Percentiles rank a stretch among this genome's conserved stretches.
phyloP scores from a whole-genome alignment of 148 eudicot species.

The Cornus kousa region DNA sequence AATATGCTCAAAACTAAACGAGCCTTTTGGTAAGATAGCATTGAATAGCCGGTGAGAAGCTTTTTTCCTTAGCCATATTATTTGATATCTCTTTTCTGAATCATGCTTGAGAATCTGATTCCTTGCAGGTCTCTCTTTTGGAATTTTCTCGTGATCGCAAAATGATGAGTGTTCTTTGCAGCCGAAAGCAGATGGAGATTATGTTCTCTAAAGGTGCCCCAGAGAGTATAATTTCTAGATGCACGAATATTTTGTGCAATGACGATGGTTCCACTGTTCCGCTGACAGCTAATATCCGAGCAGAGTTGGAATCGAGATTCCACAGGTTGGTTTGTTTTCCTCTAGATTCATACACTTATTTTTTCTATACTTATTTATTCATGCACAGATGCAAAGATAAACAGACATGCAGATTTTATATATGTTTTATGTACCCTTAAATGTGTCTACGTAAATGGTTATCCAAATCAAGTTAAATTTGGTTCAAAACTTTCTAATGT shows the following conservation, averaged over 20 bases:
- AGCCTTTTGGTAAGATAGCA: not conserved
- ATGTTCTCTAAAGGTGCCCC: conserved; percentile 99
- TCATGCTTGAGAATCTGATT: conserved; percentile 19
- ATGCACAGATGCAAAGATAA: not conserved
- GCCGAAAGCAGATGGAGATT: conserved; percentile 80
- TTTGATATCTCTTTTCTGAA: not conserved
- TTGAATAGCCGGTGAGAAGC: not conserved
- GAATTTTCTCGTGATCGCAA: conserved; percentile 99
- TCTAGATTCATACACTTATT: not conserved
- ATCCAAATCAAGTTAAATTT: no score
- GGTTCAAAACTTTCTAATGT: no score
- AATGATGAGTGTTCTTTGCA: conserved; percentile 99
- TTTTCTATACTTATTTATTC: not conserved
- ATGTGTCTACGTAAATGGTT: not conserved
- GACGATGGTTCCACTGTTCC: conserved; percentile 82
- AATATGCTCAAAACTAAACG: not conserved
- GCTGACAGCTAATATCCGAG: conserved; percentile 63
- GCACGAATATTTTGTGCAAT: conserved; percentile 82
- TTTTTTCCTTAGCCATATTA: not conserved
- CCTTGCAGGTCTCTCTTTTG: conserved; percentile 65
- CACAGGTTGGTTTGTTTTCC: conserved; percentile 48
- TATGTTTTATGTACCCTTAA: not conserved
- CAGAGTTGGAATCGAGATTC: conserved; percentile 80
- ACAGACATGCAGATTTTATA: not conserved
- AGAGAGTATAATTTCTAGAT: conserved; percentile 88